Percentiles rank a stretch among this genome's conserved stretches.
Evolutionary conservation across 2,329 filamentous ascomycete species (phyloP).

Genomic region (Exserohilum turcica): DNA sequence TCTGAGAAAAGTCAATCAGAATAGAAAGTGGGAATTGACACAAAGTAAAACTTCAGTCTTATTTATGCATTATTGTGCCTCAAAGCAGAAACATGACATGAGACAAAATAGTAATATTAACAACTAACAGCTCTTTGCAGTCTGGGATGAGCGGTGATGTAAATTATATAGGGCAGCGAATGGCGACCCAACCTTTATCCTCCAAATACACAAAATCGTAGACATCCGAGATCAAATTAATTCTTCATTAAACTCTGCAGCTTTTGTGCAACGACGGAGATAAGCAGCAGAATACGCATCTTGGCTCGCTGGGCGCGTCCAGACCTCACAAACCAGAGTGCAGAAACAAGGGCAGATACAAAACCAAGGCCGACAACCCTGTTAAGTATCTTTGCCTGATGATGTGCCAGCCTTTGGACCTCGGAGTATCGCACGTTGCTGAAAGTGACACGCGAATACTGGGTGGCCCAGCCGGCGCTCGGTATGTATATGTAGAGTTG

Average conservation of each 20-base stretch:
- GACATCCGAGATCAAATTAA: too few relatives aligned
- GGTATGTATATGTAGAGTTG: constrained; percentile 77
- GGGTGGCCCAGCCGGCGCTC: constrained; percentile 82
- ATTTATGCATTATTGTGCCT: too few relatives aligned
- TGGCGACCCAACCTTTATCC: neutral
- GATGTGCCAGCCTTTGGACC: constrained; percentile 70
- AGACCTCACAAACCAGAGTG: constrained; percentile 29
- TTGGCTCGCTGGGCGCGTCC: constrained; percentile 31
- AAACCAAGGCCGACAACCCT: constrained; percentile 32
- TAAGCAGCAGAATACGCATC: constrained; percentile 33
- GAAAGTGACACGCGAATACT: constrained; percentile 92
- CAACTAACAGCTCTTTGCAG: neutral
- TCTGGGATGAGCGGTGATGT: neutral
- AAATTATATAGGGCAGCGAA: neutral
- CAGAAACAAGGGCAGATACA: constrained; percentile 21
- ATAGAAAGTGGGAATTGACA: too few relatives aligned
- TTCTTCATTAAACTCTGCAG: constrained; percentile 17
- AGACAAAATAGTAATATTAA: too few relatives aligned
- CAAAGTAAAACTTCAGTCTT: too few relatives aligned
- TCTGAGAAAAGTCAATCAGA: too few relatives aligned
- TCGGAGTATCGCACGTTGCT: constrained; percentile 90
- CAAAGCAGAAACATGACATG: too few relatives aligned
- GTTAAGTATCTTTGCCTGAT: constrained; percentile 42
- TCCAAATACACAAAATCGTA: too few relatives aligned
- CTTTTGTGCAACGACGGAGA: constrained; percentile 34